phyloP scores from a whole-genome alignment of 169 alveolate species.

The Plasmodium fragile region DNA sequence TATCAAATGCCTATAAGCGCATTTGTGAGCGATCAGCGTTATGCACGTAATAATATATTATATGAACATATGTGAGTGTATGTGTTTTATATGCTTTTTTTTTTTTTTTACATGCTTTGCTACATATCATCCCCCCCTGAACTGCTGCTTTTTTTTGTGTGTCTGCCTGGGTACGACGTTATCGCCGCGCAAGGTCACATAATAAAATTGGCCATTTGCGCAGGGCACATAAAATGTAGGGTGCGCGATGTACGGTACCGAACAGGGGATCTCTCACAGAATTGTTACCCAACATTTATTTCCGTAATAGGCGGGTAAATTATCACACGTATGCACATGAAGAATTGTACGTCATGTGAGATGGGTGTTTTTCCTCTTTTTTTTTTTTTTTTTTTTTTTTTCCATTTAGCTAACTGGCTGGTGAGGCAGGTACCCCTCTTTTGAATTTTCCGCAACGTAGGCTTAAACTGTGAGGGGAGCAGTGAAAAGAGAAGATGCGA shows the following conservation, averaged over 20 bases:
- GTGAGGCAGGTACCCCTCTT: not conserved
- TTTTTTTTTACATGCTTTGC: not conserved
- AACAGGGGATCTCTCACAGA: not conserved
- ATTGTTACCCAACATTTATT: not conserved
- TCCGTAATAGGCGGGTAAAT: not conserved
- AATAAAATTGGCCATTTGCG: too few species aligned
- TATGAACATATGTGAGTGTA: not conserved
- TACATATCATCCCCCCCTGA: not conserved
- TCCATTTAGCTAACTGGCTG: not conserved
- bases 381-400: not conserved
- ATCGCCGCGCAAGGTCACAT: not conserved
- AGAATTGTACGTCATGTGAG: not conserved
- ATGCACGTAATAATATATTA: not conserved
- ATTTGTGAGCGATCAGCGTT: not conserved
- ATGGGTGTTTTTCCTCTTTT: not conserved
- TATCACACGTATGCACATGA: not conserved
- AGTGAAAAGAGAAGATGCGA: not conserved
- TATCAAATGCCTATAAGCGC: not conserved
- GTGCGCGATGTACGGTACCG: not conserved
- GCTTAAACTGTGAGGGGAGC: not conserved
- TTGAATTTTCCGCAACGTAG: not conserved
- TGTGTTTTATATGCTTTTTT: not conserved
- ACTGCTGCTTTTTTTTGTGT: not conserved
- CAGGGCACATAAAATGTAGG: not conserved
- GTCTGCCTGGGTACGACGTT: not conserved